phyloP scores from a whole-genome alignment of 345 rosid genomes.

The Murraya koenigii region DNA sequence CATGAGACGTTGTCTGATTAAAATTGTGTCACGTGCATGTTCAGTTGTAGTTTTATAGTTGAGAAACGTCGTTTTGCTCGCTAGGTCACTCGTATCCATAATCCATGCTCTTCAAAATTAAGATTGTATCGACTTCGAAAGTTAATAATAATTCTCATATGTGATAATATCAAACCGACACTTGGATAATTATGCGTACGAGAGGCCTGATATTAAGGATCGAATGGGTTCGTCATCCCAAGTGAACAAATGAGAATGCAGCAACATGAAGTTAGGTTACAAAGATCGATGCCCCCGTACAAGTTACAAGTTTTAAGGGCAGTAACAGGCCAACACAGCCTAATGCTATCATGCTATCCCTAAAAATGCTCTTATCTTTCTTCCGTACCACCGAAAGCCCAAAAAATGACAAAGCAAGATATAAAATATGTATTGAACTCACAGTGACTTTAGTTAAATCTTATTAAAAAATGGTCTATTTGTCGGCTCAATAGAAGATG shows the following conservation, averaged over 20 bases:
- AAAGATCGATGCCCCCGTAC: conserved; percentile 8
- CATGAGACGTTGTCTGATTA: too few species aligned
- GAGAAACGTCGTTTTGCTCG: too few species aligned
- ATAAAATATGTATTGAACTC: not conserved
- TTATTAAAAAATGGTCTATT: not conserved
- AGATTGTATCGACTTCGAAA: too few species aligned
- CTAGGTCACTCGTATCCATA: too few species aligned
- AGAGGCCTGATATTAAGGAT: not conserved
- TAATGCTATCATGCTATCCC: not conserved
- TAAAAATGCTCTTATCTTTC: not conserved
- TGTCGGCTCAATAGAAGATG: not conserved
- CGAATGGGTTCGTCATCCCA: not conserved
- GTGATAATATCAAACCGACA: not conserved
- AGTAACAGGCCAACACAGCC: not conserved
- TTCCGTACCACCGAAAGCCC: not conserved
- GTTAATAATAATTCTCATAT: too few species aligned
- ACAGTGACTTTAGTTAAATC: not conserved
- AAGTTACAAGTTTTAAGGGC: not conserved
- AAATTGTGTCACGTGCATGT: too few species aligned
- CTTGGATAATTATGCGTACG: not conserved
- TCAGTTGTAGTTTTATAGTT: too few species aligned
- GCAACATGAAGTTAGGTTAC: conserved; percentile 26
- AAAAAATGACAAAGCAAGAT: not conserved
- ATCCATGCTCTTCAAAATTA: too few species aligned
- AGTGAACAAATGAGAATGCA: not conserved